Base-by-base conservation (phyloP, 1,284 basidiomycete species). In the Phellinidium pouzarii region DNA sequence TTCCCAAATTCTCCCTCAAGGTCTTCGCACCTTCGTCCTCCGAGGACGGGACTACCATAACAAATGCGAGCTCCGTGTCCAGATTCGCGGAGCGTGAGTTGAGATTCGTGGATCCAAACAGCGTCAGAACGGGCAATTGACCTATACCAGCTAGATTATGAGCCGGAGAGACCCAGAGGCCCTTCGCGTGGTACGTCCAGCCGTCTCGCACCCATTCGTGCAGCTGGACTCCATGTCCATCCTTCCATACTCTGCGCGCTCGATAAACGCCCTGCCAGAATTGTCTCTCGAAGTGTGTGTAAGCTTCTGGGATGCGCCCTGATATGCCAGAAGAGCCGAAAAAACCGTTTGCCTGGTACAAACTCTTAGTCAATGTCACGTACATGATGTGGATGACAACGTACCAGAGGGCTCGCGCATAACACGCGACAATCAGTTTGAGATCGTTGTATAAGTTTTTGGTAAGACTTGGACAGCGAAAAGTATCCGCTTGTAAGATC, bases 111-210 rank as follows among this genome's bases (percentile, higher is more conserved):
- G 93, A 96, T 9, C 95, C 96, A 64, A 99, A 88, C 47, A 98
- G 79, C 0, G 94, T 95, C 40, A 93, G 68, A 56, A 80, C 70
- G 0, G 92, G 91, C 12, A 72, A 69, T 11, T 73, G 70, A 29
- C 65, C 62, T 23, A 49, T 29, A 43, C 9, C 23, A n/a, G 34
- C 22, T 22, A 25, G 23, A 7, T 42, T 14, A 4, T 70, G 65
- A 14, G 68, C 68, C 8, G 82, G 80, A 1, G 88, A 85, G n/a
- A 93, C 65, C 92, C 92, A 94, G 42, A 94, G 81, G 37, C 92
- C 92, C 78, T 98, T 99, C 27, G 94, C 91, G 64, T 99, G 95
- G 70, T 99, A 99, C 0, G 95, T 99, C 96, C 96, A 99, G 0
- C 87, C 91, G n/a, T 77, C 69, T 58, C 79, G 79, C 71, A 61